These are phyloP conservation scores for Diplodia intermedia DNA, from an alignment of 2,329 filamentous ascomycete species.

Conservation along the genomic window DNA sequence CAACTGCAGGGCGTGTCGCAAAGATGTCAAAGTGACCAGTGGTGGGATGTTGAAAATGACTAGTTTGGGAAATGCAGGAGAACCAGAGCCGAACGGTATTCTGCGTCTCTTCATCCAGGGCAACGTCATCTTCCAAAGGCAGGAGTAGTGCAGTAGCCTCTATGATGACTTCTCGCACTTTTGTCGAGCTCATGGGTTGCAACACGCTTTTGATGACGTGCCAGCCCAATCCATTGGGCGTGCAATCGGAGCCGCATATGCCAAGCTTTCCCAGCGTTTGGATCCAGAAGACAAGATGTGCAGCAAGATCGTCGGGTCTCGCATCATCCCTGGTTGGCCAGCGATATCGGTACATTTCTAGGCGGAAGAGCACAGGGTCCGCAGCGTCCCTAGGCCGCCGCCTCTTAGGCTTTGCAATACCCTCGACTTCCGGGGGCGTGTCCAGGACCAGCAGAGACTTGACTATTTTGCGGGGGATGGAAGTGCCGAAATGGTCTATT, in stretches of 20 bases:
- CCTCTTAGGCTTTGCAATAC: background rate
- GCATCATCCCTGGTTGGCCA: constrained; percentile 1
- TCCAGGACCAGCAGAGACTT: background rate
- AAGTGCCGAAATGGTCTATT: background rate
- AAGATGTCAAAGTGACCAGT: background rate
- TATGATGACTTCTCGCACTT: constrained; percentile 9
- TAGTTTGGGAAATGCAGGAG: background rate
- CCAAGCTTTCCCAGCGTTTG: background rate
- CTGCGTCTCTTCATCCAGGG: background rate
- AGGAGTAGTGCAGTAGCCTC: background rate
- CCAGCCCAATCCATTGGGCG: background rate
- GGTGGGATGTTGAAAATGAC: background rate
- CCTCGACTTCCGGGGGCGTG: background rate
- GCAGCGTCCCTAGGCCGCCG: background rate
- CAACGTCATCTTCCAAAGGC: background rate
- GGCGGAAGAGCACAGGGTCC: constrained; percentile 6
- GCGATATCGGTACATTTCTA: constrained; percentile 7
- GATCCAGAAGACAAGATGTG: constrained; percentile 4
- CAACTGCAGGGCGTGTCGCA: background rate
- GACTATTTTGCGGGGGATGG: constrained; percentile 8
- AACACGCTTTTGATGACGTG: constrained; percentile 7
- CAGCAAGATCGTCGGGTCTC: background rate
- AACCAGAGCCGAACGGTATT: constrained; percentile 9
- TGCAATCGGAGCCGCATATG: background rate
- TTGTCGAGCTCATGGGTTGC: background rate